Percentiles rank a stretch among this genome's conserved stretches.
Evolutionary conservation across 2,329 filamentous ascomycete species (phyloP).

Genomic region (Pleomassaria siparia): DNA sequence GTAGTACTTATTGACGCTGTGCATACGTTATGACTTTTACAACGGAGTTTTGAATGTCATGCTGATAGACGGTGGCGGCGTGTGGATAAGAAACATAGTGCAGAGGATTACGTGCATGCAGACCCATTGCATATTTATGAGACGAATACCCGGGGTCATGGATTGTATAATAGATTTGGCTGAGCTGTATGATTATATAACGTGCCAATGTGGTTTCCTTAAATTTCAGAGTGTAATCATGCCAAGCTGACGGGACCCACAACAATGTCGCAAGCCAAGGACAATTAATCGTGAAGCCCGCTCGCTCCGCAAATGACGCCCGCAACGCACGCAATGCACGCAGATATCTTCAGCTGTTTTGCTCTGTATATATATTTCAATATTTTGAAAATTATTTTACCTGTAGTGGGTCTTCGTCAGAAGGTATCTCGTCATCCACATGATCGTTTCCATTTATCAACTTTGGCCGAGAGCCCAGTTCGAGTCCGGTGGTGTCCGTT

Average conservation of each 20-base stretch:
- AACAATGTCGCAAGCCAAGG: too few relatives aligned
- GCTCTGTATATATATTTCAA: background rate
- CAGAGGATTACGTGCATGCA: constrained; percentile 9
- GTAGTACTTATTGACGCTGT: constrained; percentile 28
- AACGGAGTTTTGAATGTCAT: constrained; percentile 16
- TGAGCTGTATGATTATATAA: constrained; percentile 14
- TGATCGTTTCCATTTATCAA: constrained; percentile 28
- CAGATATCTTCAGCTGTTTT: too few relatives aligned
- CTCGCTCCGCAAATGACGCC: too few relatives aligned
- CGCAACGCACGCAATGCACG: too few relatives aligned
- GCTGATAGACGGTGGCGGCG: constrained; percentile 16
- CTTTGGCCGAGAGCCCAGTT: constrained; percentile 44
- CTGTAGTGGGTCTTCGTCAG: constrained; percentile 9
- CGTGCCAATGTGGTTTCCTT: background rate
- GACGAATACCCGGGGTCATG: constrained; percentile 17
- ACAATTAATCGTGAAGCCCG: too few relatives aligned
- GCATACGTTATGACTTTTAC: constrained; percentile 16
- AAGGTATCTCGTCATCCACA: constrained; percentile 29
- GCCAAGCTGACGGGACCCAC: background rate
- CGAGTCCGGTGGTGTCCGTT: constrained; percentile 44
- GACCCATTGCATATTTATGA: constrained; percentile 18
- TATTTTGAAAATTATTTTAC: background rate
- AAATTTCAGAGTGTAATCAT: background rate
- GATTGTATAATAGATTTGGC: constrained; percentile 10
- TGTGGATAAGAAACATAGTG: constrained; percentile 3